Percentiles rank a stretch among this genome's conserved stretches.
Conservation (phyloP, 441 rosid species). For the Geranium incanum region DNA sequence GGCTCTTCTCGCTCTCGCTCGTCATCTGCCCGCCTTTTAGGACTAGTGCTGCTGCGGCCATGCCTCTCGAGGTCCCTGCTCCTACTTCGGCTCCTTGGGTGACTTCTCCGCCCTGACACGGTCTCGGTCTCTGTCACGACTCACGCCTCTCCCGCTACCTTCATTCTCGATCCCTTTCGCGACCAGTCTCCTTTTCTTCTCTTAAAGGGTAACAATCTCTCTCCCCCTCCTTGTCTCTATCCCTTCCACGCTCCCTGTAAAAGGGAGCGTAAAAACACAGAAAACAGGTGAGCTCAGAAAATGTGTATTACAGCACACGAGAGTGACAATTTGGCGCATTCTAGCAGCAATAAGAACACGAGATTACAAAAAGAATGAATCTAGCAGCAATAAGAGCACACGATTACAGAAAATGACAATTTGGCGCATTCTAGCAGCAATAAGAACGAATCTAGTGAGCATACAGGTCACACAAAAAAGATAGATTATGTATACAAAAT, state of each 20-base stretch:
- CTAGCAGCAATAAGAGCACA: too few species aligned
- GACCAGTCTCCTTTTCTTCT: not conserved
- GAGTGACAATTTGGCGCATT: too few species aligned
- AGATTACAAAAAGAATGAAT: too few species aligned
- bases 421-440: too few species aligned
- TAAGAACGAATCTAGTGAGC: too few species aligned
- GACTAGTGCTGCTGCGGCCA: slow-evolving; percentile 40
- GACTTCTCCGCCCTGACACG: slow-evolving; percentile 62
- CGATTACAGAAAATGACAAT: too few species aligned
- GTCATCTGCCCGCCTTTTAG: slow-evolving; percentile 40
- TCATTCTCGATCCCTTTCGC: slow-evolving; percentile 29
- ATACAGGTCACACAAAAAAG: not conserved
- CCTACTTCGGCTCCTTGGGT: slow-evolving; percentile 52
- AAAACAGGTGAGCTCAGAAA: slow-evolving; percentile 5
- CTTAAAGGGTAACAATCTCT: slow-evolving; percentile 28
- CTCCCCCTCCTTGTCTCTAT: slow-evolving; percentile 53
- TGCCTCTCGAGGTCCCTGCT: slow-evolving; percentile 52
- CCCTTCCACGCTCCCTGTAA: slow-evolving; percentile 35
- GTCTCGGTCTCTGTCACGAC: slow-evolving; percentile 46
- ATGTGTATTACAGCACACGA: not conserved
- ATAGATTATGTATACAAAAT: not conserved
- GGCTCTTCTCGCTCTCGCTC: slow-evolving; percentile 16
- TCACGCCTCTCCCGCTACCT: slow-evolving; percentile 53
- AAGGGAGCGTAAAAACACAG: slow-evolving; percentile 17
- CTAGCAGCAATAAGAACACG: too few species aligned